These are phyloP conservation scores for Cairneyella variabilis DNA, from an alignment of 495 filamentous ascomycete genomes.

Conservation along the genomic window DNA sequence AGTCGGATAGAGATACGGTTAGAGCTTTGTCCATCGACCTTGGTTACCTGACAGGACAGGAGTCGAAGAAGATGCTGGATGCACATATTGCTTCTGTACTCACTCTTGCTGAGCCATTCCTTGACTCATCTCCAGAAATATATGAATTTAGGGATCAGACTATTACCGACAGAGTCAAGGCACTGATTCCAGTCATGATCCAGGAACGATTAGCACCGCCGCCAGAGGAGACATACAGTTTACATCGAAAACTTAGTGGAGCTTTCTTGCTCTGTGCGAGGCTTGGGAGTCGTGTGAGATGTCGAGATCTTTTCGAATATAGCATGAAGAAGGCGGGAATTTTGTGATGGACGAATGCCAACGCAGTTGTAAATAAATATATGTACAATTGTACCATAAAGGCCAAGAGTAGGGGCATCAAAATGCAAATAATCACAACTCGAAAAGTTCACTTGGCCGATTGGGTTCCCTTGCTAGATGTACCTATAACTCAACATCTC, in stretches of 20 bases:
- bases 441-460: no score
- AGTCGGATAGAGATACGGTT: slow-evolving; percentile 58
- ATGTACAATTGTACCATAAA: no score
- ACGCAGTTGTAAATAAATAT: background rate
- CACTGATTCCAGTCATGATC: slow-evolving; percentile 87
- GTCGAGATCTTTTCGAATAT: slow-evolving; percentile 71
- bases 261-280: slow-evolving; percentile 90
- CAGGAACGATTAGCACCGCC: slow-evolving; percentile 83
- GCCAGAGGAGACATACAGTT: slow-evolving; percentile 94
- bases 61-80: slow-evolving; percentile 76
- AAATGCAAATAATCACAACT: background rate
- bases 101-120: slow-evolving; percentile 90
- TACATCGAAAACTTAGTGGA: slow-evolving; percentile 94
- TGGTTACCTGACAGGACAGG: slow-evolving; percentile 89
- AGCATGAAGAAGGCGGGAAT: slow-evolving; percentile 25
- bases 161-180: slow-evolving; percentile 86
- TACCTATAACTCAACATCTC: slow-evolving; percentile 30
- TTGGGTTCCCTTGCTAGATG: no score
- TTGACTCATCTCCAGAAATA: slow-evolving; percentile 65
- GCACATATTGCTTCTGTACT: slow-evolving; percentile 80
- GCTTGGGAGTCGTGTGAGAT: slow-evolving; percentile 75
- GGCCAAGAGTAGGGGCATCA: background rate
- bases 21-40: slow-evolving; percentile 70
- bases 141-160: slow-evolving; percentile 95
- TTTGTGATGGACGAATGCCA: background rate